Percentiles rank a stretch among this genome's conserved stretches.
These are phyloP conservation scores for Juglanconis juglandina DNA, from an alignment of 2,329 filamentous ascomycete species.

Conservation along the genomic window DNA sequence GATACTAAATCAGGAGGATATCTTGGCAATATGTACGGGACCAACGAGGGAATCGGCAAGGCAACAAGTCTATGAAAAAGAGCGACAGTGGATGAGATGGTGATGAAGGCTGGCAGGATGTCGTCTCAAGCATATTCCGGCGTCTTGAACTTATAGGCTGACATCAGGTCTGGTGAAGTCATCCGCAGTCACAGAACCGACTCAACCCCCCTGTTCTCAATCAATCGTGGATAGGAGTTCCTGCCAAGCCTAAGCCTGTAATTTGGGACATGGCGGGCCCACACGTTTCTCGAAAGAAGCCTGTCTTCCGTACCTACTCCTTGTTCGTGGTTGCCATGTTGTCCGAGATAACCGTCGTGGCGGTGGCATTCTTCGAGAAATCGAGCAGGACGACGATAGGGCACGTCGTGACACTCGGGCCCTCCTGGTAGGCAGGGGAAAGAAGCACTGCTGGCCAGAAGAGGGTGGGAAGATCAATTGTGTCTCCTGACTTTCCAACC, in stretches of 20 bases:
- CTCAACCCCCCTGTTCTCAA: background rate
- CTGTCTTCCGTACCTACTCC: background rate
- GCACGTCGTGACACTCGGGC: too few species aligned
- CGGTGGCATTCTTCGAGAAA: too few species aligned
- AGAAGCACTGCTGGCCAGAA: too few species aligned
- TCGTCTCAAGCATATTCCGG: background rate
- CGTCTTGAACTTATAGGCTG: background rate
- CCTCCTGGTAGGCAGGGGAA: too few species aligned
- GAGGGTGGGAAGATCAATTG: too few species aligned
- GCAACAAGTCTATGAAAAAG: constrained; percentile 7
- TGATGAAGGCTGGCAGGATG: background rate
- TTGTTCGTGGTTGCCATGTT: too few species aligned
- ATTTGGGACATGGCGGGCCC: background rate
- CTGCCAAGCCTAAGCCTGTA: background rate
- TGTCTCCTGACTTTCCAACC: too few species aligned
- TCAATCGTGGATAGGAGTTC: background rate
- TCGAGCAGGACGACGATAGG: too few species aligned
- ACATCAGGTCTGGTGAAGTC: background rate
- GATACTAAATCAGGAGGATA: background rate
- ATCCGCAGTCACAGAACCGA: background rate
- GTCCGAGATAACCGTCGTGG: too few species aligned
- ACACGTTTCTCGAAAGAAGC: background rate
- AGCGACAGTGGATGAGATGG: constrained; percentile 1
- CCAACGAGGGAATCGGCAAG: background rate
- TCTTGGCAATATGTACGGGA: background rate